phyloP scores from a whole-genome alignment of 169 alveolate genomes.

The Perkinsus marinus region DNA sequence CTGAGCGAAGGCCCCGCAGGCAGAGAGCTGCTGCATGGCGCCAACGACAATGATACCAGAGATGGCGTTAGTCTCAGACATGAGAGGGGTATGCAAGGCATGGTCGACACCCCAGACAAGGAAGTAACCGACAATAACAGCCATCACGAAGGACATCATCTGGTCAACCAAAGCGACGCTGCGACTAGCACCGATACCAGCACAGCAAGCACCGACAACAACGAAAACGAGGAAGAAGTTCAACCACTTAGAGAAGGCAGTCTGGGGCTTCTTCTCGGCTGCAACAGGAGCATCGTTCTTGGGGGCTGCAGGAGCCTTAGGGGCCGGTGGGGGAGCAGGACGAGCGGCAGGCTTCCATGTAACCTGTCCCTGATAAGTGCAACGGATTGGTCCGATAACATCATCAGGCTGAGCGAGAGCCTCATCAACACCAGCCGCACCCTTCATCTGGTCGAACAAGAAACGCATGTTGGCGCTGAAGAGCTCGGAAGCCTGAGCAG shows the following conservation, averaged over 20 bases:
- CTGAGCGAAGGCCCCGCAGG: slow-evolving; percentile 7
- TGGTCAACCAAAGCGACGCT: not conserved
- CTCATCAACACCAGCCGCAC: slow-evolving; percentile 40
- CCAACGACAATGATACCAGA: slow-evolving; percentile 27
- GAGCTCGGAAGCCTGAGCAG: slow-evolving; percentile 63
- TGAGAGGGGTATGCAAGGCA: slow-evolving; percentile 75
- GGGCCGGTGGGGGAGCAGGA: too few species aligned
- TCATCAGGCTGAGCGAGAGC: too few species aligned
- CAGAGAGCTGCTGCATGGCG: slow-evolving; percentile 20
- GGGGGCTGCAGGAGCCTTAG: too few species aligned
- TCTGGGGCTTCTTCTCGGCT: too few species aligned
- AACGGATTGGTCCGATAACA: too few species aligned
- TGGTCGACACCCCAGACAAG: slow-evolving; percentile 70
- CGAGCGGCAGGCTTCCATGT: too few species aligned
- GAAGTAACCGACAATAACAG: slow-evolving; percentile 60
- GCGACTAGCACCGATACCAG: too few species aligned
- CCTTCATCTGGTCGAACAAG: slow-evolving; percentile 49
- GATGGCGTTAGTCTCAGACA: slow-evolving; percentile 80
- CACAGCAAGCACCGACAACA: too few species aligned
- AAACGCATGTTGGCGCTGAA: slow-evolving; percentile 58
- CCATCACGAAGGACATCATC: slow-evolving; percentile 39
- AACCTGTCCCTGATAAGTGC: too few species aligned
- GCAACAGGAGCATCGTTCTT: too few species aligned
- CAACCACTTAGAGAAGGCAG: too few species aligned
- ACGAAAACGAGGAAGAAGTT: too few species aligned